A percentile compares a stretch with the other conserved stretches of the same genome.
Evolutionary conservation across 2,329 filamentous ascomycete genomes (phyloP).

Genomic region (Phoma sp.): DNA sequence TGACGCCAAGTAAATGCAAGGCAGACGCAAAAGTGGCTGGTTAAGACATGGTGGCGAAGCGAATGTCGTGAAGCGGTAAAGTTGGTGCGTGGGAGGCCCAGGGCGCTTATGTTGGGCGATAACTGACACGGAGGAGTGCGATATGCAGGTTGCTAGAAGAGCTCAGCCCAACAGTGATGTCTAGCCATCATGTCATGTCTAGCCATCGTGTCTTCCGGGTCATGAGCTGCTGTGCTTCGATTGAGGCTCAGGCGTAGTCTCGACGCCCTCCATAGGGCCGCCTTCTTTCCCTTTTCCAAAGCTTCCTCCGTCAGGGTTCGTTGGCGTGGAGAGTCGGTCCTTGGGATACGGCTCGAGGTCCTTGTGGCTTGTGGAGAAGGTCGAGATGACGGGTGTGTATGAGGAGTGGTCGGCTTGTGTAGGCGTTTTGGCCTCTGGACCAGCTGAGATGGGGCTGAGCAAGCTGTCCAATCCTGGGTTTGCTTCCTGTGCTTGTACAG

Average conservation of each 20-base stretch:
- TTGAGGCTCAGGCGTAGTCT: slow-evolving; percentile 20
- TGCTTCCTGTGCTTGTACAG: slow-evolving; percentile 31
- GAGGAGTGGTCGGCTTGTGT: slow-evolving; percentile 48
- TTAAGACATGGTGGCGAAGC: slow-evolving; percentile 43
- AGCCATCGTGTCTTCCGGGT: neutral
- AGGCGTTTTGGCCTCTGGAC: slow-evolving; percentile 50
- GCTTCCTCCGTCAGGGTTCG: slow-evolving; percentile 33
- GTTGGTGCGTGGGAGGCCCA: too few species aligned
- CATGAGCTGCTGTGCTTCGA: slow-evolving; percentile 16
- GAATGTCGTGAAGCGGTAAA: slow-evolving; percentile 38
- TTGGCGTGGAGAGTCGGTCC: slow-evolving; percentile 50
- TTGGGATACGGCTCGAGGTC: slow-evolving; percentile 58
- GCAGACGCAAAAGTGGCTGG: slow-evolving; percentile 27
- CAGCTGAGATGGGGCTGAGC: slow-evolving; percentile 43
- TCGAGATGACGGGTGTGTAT: slow-evolving; percentile 58
- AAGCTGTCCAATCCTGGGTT: slow-evolving; percentile 37
- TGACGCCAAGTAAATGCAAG: slow-evolving; percentile 26
- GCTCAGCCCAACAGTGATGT: too few species aligned
- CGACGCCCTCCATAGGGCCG: slow-evolving; percentile 38
- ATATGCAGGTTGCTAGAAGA: too few species aligned
- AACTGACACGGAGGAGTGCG: too few species aligned
- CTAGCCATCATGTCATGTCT: too few species aligned
- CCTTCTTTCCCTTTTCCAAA: slow-evolving; percentile 30
- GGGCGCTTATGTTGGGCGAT: too few species aligned
- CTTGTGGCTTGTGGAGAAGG: slow-evolving; percentile 60